A percentile compares a stretch with the other conserved stretches of the same genome.
Conservation (phyloP, 495 filamentous ascomycete species). For the Evansstolkia leycettana region DNA sequence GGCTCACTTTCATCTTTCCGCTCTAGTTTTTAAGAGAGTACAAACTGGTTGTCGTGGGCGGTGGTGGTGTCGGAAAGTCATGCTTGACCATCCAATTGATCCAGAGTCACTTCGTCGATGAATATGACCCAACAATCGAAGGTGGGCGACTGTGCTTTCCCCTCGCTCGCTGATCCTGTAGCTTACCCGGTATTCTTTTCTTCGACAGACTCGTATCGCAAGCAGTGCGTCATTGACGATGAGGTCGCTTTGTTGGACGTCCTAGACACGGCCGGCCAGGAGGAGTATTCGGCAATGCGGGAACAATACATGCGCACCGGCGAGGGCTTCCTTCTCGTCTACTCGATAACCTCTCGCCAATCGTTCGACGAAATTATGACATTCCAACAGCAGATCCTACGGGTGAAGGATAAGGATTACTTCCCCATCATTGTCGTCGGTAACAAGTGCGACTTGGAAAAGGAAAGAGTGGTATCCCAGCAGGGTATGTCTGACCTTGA, state of each 20-base stretch:
- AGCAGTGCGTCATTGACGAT: conserved; percentile 98
- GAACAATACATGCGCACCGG: conserved; percentile 99
- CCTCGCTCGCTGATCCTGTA: conserved; percentile 5
- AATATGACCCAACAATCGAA: conserved; percentile 99
- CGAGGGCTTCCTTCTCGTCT: conserved; percentile 94
- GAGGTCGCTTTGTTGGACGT: conserved; percentile 96
- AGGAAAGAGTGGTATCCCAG: conserved; percentile 77
- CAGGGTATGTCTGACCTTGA: conserved; percentile 56
- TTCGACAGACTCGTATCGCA: conserved; percentile 86
- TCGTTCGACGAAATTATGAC: conserved; percentile 97
- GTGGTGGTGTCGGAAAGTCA: conserved; percentile 97
- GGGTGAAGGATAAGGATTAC: conserved; percentile 98
- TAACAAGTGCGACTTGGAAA: conserved; percentile 97
- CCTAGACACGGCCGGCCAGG: conserved; percentile 94
- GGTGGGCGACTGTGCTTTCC: conserved; percentile 41
- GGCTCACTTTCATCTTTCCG: not conserved
- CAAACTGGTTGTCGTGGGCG: conserved; percentile 95
- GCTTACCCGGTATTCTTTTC: conserved; percentile 8
- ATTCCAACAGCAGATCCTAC: conserved; percentile 95
- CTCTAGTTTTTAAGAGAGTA: conserved; percentile 91
- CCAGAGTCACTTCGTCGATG: conserved; percentile 97
- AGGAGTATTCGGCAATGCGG: conserved; percentile 98
- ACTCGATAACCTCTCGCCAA: conserved; percentile 94
- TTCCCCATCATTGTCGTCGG: conserved; percentile 99
- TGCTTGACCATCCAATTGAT: conserved; percentile 99